Base-by-base conservation (phyloP, 2,329 filamentous ascomycete genomes). In the Penicillium olsonii region DNA sequence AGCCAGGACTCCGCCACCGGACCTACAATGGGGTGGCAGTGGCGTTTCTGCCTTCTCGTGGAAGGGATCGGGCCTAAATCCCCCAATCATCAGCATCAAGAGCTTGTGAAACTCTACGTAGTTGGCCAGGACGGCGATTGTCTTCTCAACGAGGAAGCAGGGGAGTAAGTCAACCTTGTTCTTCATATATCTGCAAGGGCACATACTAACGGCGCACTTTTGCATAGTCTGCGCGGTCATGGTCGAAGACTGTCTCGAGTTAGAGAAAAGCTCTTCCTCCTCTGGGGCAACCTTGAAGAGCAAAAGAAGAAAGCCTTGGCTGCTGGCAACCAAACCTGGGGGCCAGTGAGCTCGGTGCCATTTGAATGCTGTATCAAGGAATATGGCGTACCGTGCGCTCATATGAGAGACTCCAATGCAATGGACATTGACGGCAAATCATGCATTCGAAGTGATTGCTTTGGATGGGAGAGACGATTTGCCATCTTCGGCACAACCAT, bases 221-320 rank as follows among this genome's bases (percentile, higher is more conserved):
- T 22, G 22, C 24, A 22, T 37, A 84, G 84, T 67, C 77, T 96
- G 27, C 79, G 78, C 17, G 65, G 69, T n/a, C 73, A 87, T 37
- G 59, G 69, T 2, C 43, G 67, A 0, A 62, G 71, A 1, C 72
- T 94, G 1, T 65, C 61, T 3, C 54, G 67, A 6, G 71, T 96
- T 4, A 80, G 83, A 42, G 83, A 95, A 58, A 85, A 81, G 59
- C 75, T 96, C 47, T 92, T 87, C 65, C 74, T 83, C 29, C 76
- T 96, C 1, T 97, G 92, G 92, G 92, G 92, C 1, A 83, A 96
- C 53, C 75, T 96, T 1, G 85, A 92, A 64, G 90, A 95, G 65
- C 68, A 75, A 40, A 90, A 88, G 35, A 42, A 62, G 2, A 66
- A 59, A n/a, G 60, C 67, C 2, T 57, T 68, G 17, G 52, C 38